These are phyloP conservation scores for Truncatella angustata DNA, from an alignment of 2,329 filamentous ascomycete genomes.

Conservation along the genomic window DNA sequence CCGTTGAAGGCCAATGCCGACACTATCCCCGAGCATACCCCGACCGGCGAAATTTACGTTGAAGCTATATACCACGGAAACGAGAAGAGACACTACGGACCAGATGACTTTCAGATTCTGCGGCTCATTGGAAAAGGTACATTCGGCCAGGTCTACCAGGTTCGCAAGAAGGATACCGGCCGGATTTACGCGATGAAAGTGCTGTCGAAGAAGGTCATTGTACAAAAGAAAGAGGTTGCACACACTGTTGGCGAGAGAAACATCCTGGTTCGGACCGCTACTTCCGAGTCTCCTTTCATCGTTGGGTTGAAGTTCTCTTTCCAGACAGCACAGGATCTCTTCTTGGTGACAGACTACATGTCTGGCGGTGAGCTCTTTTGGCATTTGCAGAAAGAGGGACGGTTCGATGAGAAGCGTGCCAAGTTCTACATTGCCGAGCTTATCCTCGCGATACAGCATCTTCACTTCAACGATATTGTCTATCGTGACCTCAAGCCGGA, in stretches of 20 bases:
- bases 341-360: conserved; percentile 99
- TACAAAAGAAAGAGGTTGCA: conserved; percentile 98
- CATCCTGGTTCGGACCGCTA: conserved; percentile 93
- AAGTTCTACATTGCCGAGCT: conserved; percentile 99
- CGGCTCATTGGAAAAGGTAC: conserved; percentile 98
- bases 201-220: conserved; percentile 98
- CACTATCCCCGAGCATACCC: conserved; percentile 66
- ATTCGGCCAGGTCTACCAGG: conserved; percentile 97
- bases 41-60: conserved; percentile 85
- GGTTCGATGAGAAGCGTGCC: conserved; percentile 89
- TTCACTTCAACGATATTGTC: conserved; percentile 96
- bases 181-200: conserved; percentile 99
- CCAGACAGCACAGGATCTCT: conserved; percentile 93
- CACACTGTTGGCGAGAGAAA: conserved; percentile 97
- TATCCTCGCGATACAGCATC: conserved; percentile 89
- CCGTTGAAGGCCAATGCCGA: conserved; percentile 73
- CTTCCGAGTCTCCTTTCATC: conserved; percentile 94
- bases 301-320: conserved; percentile 98
- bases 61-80: conserved; percentile 82
- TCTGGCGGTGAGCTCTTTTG: conserved; percentile 97
- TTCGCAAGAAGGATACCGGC: conserved; percentile 92
- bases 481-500: conserved; percentile 97
- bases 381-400: conserved; percentile 95
- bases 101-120: conserved; percentile 92
- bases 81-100: conserved; percentile 88